Evolutionary conservation across 1,284 basidiomycete genomes (phyloP).

Genomic region (Trichosporon inkin): DNA sequence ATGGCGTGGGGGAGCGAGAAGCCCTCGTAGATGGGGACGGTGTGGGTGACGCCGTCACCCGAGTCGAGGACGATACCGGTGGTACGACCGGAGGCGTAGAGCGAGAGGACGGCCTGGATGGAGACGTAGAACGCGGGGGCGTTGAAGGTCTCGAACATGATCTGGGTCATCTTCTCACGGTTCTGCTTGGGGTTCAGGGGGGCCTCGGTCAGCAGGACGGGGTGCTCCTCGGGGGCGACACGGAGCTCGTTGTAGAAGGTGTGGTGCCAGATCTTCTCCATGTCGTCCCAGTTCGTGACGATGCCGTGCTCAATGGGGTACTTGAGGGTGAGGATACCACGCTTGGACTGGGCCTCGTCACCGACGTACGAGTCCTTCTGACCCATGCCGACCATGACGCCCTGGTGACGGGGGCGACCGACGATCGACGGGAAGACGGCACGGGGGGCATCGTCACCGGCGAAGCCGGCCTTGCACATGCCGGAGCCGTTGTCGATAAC

Average conservation of each 20-base stretch:
- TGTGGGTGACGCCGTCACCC: slow-evolving; percentile 90
- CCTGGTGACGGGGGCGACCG: slow-evolving; percentile 85
- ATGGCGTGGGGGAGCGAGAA: slow-evolving; percentile 94
- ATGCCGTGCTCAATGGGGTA: slow-evolving; percentile 71
- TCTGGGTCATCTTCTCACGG: slow-evolving; percentile 95
- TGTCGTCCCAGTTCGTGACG: slow-evolving; percentile 95
- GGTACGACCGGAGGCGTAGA: slow-evolving; percentile 86
- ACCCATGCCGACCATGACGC: slow-evolving; percentile 86
- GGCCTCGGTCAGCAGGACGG: slow-evolving; percentile 89
- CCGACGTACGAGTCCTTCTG: slow-evolving; percentile 85
- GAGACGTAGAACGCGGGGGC: slow-evolving; percentile 88
- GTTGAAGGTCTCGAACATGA: slow-evolving; percentile 98
- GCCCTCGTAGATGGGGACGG: slow-evolving; percentile 91
- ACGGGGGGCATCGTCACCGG: slow-evolving; percentile 71
- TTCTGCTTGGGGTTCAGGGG: slow-evolving; percentile 91
- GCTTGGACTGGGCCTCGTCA: slow-evolving; percentile 91
- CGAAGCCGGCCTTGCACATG: slow-evolving; percentile 89
- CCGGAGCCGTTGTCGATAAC: slow-evolving; percentile 83
- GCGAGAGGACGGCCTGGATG: slow-evolving; percentile 86
- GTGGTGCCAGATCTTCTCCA: slow-evolving; percentile 94
- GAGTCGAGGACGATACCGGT: slow-evolving; percentile 93
- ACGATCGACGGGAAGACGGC: slow-evolving; percentile 81
- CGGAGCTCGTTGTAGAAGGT: slow-evolving; percentile 85
- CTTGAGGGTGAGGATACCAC: slow-evolving; percentile 88
- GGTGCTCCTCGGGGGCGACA: slow-evolving; percentile 77